These are phyloP conservation scores for Neopestalotiopsis rosae DNA, from an alignment of 2,329 filamentous ascomycete genomes.

Conservation along the genomic window DNA sequence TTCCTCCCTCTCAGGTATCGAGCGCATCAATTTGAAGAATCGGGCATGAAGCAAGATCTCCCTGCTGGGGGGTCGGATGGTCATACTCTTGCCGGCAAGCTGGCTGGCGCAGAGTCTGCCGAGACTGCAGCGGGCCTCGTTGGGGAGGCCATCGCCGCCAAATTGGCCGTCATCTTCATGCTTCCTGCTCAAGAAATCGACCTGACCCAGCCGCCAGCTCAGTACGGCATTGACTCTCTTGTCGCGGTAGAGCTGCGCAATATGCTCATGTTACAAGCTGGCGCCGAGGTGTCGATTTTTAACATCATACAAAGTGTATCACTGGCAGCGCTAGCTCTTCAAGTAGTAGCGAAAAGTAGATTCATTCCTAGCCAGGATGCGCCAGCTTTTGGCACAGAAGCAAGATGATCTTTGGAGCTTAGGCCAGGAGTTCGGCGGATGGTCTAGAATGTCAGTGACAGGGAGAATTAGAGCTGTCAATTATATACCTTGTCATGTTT, in stretches of 20 bases:
- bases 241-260: constrained; percentile 29
- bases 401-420: too few relatives aligned
- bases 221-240: constrained; percentile 28
- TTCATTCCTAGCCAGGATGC: too few relatives aligned
- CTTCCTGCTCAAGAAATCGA: constrained; percentile 22
- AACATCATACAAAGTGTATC: constrained; percentile 18
- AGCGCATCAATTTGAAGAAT: too few relatives aligned
- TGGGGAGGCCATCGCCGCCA: constrained; percentile 15
- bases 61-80: too few relatives aligned
- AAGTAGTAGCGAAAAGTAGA: background rate
- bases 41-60: too few relatives aligned
- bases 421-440: too few relatives aligned
- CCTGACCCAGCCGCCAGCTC: constrained; percentile 10
- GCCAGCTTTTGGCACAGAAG: too few relatives aligned
- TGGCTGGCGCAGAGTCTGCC: background rate
- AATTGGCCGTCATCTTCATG: constrained; percentile 25
- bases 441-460: too few relatives aligned
- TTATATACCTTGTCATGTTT: too few relatives aligned
- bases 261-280: constrained; percentile 18
- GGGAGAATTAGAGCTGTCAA: too few relatives aligned
- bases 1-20: too few relatives aligned
- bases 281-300: constrained; percentile 25
- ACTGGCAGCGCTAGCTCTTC: background rate
- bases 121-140: background rate
- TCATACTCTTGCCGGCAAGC: background rate